Conservation (phyloP, 2,329 filamentous ascomycete species). For the Phialophora chinensis region DNA sequence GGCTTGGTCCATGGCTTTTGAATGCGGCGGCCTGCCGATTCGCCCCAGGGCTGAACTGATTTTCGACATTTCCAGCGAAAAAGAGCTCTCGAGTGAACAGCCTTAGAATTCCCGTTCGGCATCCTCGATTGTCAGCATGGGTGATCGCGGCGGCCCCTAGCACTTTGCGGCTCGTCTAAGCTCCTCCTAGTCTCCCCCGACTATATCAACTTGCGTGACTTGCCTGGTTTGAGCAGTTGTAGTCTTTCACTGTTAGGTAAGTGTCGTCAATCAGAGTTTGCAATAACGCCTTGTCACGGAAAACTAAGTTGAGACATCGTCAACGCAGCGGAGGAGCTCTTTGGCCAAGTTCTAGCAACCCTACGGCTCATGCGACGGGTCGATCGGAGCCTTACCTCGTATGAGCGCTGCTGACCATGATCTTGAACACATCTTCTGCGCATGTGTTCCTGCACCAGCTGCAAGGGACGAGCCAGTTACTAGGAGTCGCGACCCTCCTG, state of each 20-base stretch:
- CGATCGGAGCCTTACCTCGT: neutral
- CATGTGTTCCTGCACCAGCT: constrained; percentile 14
- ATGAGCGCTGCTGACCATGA: neutral
- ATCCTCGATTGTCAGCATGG: neutral
- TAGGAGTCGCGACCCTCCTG: neutral
- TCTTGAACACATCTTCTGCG: neutral
- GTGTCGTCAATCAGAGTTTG: neutral
- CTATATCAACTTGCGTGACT: neutral
- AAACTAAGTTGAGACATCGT: neutral
- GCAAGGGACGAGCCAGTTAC: constrained; percentile 10
- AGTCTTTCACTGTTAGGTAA: constrained; percentile 2
- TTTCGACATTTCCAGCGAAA: constrained; percentile 27
- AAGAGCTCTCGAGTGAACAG: neutral
- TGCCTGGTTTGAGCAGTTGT: constrained; percentile 2
- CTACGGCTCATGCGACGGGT: neutral
- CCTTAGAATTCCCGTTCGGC: neutral
- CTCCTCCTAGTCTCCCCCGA: neutral
- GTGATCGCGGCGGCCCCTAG: neutral
- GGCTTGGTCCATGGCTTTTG: neutral
- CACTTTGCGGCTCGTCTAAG: neutral
- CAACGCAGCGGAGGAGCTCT: neutral
- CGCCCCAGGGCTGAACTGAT: neutral
- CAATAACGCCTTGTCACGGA: neutral
- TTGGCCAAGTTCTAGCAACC: neutral
- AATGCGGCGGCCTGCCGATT: neutral